These are phyloP conservation scores for Xylaria scruposa DNA, from an alignment of 495 filamentous ascomycete genomes.

Conservation along the genomic window DNA sequence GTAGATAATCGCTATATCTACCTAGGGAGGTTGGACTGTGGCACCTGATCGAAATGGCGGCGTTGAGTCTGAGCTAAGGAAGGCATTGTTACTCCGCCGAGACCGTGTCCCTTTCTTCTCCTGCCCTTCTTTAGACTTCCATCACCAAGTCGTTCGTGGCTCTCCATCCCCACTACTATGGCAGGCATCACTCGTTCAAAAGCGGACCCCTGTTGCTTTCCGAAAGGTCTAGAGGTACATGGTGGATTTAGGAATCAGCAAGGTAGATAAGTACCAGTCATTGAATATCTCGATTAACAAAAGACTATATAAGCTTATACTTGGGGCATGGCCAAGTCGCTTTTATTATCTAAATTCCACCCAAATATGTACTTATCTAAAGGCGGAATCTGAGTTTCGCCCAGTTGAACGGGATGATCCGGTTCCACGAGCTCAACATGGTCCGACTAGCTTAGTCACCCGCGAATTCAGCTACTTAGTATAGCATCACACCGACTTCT, in stretches of 20 bases:
- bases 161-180: constrained; percentile 30
- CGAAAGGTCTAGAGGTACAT: constrained; percentile 17
- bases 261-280: neutral
- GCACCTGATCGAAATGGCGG: constrained; percentile 1
- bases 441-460: neutral
- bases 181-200: constrained; percentile 34
- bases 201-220: constrained; percentile 23
- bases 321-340: neutral
- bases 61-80: constrained; percentile 2
- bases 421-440: neutral
- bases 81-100: constrained; percentile 8
- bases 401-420: neutral
- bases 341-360: neutral
- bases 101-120: neutral
- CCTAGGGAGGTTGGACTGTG: neutral
- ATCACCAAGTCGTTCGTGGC: constrained; percentile 28
- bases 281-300: neutral
- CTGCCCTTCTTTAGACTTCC: constrained; percentile 40
- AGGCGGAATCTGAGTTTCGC: neutral
- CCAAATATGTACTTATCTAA: neutral
- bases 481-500: constrained; percentile 22
- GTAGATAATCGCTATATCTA: neutral
- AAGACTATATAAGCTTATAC: neutral
- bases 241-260: neutral
- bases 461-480: neutral